Conservation (phyloP, 2,329 filamentous ascomycete genomes). For the Monilinia fructicola region DNA sequence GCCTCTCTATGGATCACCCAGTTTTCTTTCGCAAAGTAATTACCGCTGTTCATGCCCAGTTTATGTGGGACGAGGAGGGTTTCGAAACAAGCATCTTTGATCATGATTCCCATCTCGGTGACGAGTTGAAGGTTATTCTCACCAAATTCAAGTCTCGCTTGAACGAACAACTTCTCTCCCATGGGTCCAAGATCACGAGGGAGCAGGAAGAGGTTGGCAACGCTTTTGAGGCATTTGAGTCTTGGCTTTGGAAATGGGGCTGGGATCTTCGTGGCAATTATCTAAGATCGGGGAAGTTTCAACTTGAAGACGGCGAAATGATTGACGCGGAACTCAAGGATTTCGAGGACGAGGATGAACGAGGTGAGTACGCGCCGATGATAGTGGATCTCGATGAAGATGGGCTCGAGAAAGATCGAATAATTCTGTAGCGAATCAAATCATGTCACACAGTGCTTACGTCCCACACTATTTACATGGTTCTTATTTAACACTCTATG, state of each 20-base stretch:
- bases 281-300: constrained; percentile 49
- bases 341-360: constrained; percentile 52
- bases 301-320: constrained; percentile 53
- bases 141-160: constrained; percentile 56
- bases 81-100: constrained; percentile 48
- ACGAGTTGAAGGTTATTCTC: constrained; percentile 49
- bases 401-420: constrained; percentile 39
- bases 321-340: constrained; percentile 50
- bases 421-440: constrained; percentile 32
- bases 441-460: constrained; percentile 6
- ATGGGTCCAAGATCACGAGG: constrained; percentile 41
- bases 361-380: constrained; percentile 41
- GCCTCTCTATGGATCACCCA: constrained; percentile 47
- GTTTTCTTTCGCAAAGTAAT: constrained; percentile 50
- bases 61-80: constrained; percentile 53
- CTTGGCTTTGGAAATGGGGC: constrained; percentile 49
- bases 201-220: constrained; percentile 48
- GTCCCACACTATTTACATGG: neutral
- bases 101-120: constrained; percentile 37
- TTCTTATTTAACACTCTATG: constrained; percentile 3
- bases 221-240: constrained; percentile 51
- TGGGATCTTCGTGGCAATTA: constrained; percentile 58
- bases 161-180: constrained; percentile 47
- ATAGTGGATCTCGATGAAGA: constrained; percentile 40
- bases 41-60: constrained; percentile 53